Evolutionary conservation across 805 yeast species (phyloP).

Genomic region (Ogataea nakhonphanomensis): DNA sequence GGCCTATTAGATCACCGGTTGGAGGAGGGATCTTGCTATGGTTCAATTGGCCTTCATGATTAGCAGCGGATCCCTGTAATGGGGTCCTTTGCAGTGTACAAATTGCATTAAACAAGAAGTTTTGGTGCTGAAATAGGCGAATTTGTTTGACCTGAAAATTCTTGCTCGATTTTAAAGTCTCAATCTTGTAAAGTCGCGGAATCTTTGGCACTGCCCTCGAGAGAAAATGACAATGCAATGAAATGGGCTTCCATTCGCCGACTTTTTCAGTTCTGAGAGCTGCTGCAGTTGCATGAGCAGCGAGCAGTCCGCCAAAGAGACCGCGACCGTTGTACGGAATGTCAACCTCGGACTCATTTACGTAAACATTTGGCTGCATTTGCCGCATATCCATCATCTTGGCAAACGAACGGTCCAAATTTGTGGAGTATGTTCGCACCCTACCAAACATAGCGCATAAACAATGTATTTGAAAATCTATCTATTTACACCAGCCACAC

Average conservation of each 20-base stretch:
- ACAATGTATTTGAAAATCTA: conserved; percentile 3
- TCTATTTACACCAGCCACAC: conserved; percentile 10
- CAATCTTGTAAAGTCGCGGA: conserved; percentile 53
- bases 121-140: conserved; percentile 50
- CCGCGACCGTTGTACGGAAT: conserved; percentile 58
- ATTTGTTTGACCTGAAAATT: conserved; percentile 53
- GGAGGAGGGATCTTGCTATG: conserved; percentile 29
- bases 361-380: conserved; percentile 21
- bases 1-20: conserved; percentile 29
- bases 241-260: conserved; percentile 47
- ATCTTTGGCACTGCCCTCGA: conserved; percentile 46
- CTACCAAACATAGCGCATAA: neutral
- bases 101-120: conserved; percentile 48
- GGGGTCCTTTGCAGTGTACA: conserved; percentile 41
- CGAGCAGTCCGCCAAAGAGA: conserved; percentile 67
- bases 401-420: conserved; percentile 15
- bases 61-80: conserved; percentile 33
- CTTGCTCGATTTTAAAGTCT: conserved; percentile 48
- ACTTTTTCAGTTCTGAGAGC: conserved; percentile 50
- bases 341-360: conserved; percentile 25
- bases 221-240: conserved; percentile 62
- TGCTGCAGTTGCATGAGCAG: conserved; percentile 63
- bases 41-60: conserved; percentile 27
- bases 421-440: neutral
- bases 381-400: conserved; percentile 22